phyloP scores from a whole-genome alignment of 1,284 basidiomycete species.

The Ganoderma sinense region DNA sequence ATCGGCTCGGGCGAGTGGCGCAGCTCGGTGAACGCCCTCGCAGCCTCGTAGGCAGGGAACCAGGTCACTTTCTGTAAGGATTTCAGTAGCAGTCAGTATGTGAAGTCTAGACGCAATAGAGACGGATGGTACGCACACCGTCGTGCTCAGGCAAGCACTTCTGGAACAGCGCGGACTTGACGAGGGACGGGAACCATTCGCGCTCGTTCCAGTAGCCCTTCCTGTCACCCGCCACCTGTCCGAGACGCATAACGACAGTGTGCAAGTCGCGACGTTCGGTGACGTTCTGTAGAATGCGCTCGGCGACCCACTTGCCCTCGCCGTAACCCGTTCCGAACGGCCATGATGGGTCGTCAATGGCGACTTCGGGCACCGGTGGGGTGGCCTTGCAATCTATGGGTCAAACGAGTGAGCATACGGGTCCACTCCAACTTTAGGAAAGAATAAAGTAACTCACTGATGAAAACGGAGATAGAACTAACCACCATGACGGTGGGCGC shows the following conservation, averaged over 20 bases:
- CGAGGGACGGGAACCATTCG: conserved; percentile 54
- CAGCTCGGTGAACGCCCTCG: conserved; percentile 34
- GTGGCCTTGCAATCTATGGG: conserved; percentile 22
- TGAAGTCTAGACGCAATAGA: not conserved
- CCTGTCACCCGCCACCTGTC: conserved; percentile 48
- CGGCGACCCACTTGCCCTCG: conserved; percentile 51
- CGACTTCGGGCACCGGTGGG: conserved; percentile 21
- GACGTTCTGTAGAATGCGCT: conserved; percentile 39
- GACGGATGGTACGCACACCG: conserved; percentile 16
- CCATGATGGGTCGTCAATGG: conserved; percentile 31
- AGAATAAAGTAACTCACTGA: conserved; percentile 18
- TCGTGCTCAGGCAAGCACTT: conserved; percentile 38
- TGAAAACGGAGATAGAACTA: conserved; percentile 43
- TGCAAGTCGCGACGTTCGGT: conserved; percentile 34
- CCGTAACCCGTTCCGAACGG: conserved; percentile 46
- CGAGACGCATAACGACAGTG: conserved; percentile 47
- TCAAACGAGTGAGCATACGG: not conserved
- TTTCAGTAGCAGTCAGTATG: not conserved
- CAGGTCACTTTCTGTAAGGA: conserved; percentile 32
- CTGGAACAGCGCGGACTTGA: conserved; percentile 43
- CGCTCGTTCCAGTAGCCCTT: conserved; percentile 52
- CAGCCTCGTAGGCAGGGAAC: conserved; percentile 37
- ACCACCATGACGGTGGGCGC: conserved; percentile 40
- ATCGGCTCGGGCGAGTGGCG: conserved; percentile 28
- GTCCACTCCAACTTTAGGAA: too few relatives aligned